phyloP scores from a whole-genome alignment of 805 yeast species.

The Metschnikowia chrysomelidarum region DNA sequence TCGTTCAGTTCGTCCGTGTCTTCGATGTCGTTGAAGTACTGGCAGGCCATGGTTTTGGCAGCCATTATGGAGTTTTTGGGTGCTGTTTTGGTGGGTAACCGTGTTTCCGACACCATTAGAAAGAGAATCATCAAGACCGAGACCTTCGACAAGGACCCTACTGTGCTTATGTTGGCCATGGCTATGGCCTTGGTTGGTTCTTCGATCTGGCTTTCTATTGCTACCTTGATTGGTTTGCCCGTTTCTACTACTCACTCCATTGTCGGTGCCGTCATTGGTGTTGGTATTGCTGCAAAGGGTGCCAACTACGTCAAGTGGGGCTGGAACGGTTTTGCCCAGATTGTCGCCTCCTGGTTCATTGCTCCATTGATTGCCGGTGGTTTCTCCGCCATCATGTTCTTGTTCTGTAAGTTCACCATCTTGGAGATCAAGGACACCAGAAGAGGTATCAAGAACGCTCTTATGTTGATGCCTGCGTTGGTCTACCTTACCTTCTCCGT shows the following conservation, averaged over 20 bases:
- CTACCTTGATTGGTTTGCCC: conserved; percentile 70
- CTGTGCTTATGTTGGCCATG: conserved; percentile 74
- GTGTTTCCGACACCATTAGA: conserved; percentile 73
- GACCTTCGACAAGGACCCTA: conserved; percentile 53
- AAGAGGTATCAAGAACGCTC: conserved; percentile 50
- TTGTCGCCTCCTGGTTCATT: conserved; percentile 77
- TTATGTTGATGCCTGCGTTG: conserved; percentile 56
- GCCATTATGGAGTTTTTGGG: conserved; percentile 73
- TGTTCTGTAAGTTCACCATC: conserved; percentile 57
- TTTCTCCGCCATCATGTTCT: conserved; percentile 57
- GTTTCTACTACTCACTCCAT: conserved; percentile 80
- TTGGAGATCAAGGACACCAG: conserved; percentile 52
- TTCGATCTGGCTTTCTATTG: conserved; percentile 64
- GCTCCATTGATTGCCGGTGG: conserved; percentile 71
- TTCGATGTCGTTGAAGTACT: conserved; percentile 62
- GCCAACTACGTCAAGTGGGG: conserved; percentile 65
- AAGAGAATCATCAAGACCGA: conserved; percentile 56
- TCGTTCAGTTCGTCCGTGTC: conserved; percentile 77
- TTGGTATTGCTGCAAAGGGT: conserved; percentile 72
- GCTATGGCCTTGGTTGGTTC: conserved; percentile 74
- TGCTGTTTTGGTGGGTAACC: conserved; percentile 69
- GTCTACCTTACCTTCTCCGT: conserved; percentile 60
- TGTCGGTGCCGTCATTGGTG: conserved; percentile 73
- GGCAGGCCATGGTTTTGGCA: conserved; percentile 76
- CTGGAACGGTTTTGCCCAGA: conserved; percentile 70